These are phyloP conservation scores for Phytophthora cactorum DNA, from an alignment of 352 stramenopile genomes.

Conservation along the genomic window DNA sequence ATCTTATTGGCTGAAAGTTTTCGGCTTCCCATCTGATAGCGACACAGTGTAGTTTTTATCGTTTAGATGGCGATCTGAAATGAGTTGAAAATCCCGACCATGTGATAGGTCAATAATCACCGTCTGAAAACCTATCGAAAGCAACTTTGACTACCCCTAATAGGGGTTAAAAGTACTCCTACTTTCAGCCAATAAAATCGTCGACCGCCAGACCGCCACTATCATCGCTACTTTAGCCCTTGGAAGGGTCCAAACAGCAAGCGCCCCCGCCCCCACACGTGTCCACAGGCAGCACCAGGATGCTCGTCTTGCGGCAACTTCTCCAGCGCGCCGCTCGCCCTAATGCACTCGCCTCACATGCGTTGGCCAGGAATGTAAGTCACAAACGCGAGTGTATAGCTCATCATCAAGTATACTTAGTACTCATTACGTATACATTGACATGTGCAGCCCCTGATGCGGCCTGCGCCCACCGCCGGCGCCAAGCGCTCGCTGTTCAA, in stretches of 20 bases:
- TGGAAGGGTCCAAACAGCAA: background rate
- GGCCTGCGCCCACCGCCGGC: conserved; percentile 5
- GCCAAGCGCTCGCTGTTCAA: conserved; percentile 79
- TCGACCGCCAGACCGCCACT: background rate
- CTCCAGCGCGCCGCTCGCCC: conserved; percentile 35
- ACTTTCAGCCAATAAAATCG: background rate
- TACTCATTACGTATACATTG: conserved; percentile 5
- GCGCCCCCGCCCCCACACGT: background rate
- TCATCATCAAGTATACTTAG: background rate
- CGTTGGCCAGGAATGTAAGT: conserved; percentile 21
- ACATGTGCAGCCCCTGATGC: conserved; percentile 7
- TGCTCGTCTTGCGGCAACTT: conserved; percentile 54
- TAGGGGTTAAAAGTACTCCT: no score
- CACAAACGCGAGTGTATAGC: background rate
- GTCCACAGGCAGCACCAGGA: conserved; percentile 15
- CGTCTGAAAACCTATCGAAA: no score
- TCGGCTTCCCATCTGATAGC: no score
- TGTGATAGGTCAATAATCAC: no score
- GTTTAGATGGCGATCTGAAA: no score
- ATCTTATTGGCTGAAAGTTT: no score
- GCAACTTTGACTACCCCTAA: no score
- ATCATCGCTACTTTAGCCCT: background rate
- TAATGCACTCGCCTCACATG: background rate
- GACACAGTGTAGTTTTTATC: no score
- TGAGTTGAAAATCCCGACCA: no score